A percentile compares a stretch with the other conserved stretches of the same genome.
Evolutionary conservation across 169 alveolate genomes (phyloP).

Genomic region (Eimeria zaria): DNA sequence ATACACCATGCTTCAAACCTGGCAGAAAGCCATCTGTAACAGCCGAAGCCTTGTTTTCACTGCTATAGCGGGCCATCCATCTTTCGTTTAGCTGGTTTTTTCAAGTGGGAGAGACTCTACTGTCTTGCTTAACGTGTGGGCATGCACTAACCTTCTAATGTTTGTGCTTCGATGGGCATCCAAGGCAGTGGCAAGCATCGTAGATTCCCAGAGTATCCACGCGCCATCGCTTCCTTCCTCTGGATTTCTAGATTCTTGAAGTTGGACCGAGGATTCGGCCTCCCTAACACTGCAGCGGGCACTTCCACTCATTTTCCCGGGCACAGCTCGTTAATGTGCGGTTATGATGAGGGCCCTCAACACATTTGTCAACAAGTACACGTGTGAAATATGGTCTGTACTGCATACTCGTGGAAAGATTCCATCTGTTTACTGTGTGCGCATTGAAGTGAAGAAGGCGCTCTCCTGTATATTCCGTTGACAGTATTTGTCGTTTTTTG

Average conservation of each 20-base stretch:
- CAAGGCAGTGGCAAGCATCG: constrained; percentile 59
- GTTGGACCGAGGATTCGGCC: neutral
- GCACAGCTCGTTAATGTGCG: neutral
- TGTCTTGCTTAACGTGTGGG: neutral
- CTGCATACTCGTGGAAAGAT: neutral
- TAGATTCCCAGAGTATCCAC: constrained; percentile 71
- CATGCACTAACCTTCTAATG: constrained; percentile 16
- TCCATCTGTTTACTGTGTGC: neutral
- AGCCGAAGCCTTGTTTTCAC: too few relatives aligned
- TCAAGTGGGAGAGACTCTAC: neutral
- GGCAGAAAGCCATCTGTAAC: neutral
- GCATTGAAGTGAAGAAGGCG: neutral
- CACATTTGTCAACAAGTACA: neutral
- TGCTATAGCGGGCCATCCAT: too few relatives aligned
- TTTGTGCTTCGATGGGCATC: constrained; percentile 23
- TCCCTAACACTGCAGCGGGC: neutral
- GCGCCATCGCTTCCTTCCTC: constrained; percentile 7
- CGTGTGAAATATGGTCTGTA: too few relatives aligned
- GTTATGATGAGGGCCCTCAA: neutral
- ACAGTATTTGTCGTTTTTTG: neutral
- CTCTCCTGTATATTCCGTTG: neutral
- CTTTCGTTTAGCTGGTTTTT: neutral
- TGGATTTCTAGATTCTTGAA: neutral
- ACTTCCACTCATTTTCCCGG: neutral
- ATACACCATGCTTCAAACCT: too few relatives aligned